Conservation (phyloP, 495 filamentous ascomycete genomes). For the Zalerion maritima region DNA sequence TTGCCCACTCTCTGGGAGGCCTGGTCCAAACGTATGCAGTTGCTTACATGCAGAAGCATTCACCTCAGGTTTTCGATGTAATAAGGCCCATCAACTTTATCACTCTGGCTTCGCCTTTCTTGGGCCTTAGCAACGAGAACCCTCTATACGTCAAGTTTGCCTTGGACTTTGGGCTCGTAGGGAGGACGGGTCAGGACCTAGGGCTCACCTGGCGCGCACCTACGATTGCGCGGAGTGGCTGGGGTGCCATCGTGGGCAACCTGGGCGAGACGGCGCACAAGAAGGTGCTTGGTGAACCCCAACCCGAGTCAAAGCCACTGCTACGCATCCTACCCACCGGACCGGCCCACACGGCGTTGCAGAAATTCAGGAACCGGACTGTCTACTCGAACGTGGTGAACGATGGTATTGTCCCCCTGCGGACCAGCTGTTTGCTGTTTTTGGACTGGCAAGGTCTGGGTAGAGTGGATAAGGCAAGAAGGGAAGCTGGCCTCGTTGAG, state of each 20-base stretch:
- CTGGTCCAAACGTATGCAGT: slow-evolving; percentile 90
- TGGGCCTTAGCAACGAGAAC: slow-evolving; percentile 94
- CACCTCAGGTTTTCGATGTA: slow-evolving; percentile 73
- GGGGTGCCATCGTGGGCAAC: slow-evolving; percentile 72
- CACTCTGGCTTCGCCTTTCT: slow-evolving; percentile 73
- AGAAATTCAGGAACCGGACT: slow-evolving; percentile 80
- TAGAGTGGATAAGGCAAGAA: slow-evolving; percentile 81
- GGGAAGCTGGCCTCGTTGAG: slow-evolving; percentile 82
- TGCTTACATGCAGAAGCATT: slow-evolving; percentile 94
- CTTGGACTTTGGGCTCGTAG: slow-evolving; percentile 87
- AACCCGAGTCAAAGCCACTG: slow-evolving; percentile 75
- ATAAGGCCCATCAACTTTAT: slow-evolving; percentile 91
- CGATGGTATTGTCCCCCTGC: slow-evolving; percentile 88
- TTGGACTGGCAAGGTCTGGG: slow-evolving; percentile 91
- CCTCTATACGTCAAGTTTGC: slow-evolving; percentile 95
- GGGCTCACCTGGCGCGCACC: slow-evolving; percentile 89
- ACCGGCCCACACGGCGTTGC: slow-evolving; percentile 74
- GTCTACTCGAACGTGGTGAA: slow-evolving; percentile 97
- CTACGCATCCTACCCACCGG: slow-evolving; percentile 84
- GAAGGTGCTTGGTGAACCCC: slow-evolving; percentile 46
- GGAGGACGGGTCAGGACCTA: slow-evolving; percentile 85
- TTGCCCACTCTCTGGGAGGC: slow-evolving; percentile 86
- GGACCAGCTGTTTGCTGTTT: slow-evolving; percentile 93
- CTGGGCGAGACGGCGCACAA: slow-evolving; percentile 50
- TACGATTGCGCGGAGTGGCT: slow-evolving; percentile 66